phyloP scores from a whole-genome alignment of 2,329 filamentous ascomycete genomes.

The Pseudogymnoascus pannorum region DNA sequence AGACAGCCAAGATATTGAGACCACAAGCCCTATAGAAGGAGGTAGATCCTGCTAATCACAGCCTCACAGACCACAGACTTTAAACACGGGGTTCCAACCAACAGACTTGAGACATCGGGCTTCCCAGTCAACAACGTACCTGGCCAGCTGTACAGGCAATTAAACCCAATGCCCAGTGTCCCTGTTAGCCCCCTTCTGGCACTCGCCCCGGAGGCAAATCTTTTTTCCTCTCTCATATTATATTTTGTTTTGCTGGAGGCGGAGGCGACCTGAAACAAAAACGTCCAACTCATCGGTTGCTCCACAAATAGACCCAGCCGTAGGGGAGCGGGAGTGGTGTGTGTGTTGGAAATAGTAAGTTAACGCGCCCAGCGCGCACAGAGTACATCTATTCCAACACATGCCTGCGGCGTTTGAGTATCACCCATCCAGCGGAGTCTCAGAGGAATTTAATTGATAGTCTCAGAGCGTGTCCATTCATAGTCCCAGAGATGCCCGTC shows the following conservation, averaged over 20 bases:
- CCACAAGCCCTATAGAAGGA: not conserved
- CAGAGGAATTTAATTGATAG: not conserved
- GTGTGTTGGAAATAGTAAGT: not conserved
- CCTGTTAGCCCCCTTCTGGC: not conserved
- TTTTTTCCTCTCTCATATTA: slow-evolving; percentile 1
- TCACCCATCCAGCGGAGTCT: not conserved
- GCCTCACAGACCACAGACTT: not conserved
- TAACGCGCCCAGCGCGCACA: not conserved
- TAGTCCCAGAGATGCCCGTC: not conserved
- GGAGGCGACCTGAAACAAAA: slow-evolving; percentile 4
- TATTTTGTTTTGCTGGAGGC: not conserved
- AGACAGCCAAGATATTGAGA: not conserved
- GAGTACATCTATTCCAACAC: not conserved
- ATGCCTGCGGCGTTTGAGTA: not conserved
- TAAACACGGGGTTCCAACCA: not conserved
- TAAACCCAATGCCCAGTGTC: not conserved
- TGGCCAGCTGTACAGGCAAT: not conserved
- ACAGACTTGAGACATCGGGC: not conserved
- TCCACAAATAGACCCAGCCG: slow-evolving; percentile 3
- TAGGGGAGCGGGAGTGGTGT: not conserved
- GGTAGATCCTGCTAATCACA: slow-evolving; percentile 1
- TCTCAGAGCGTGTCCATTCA: not conserved
- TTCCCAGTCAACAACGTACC: not conserved
- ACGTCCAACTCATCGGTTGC: slow-evolving; percentile 7
- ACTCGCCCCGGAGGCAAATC: not conserved